These are phyloP conservation scores for Phlebiopsis gigantea DNA, from an alignment of 768 basidiomycete genomes.

Conservation along the genomic window DNA sequence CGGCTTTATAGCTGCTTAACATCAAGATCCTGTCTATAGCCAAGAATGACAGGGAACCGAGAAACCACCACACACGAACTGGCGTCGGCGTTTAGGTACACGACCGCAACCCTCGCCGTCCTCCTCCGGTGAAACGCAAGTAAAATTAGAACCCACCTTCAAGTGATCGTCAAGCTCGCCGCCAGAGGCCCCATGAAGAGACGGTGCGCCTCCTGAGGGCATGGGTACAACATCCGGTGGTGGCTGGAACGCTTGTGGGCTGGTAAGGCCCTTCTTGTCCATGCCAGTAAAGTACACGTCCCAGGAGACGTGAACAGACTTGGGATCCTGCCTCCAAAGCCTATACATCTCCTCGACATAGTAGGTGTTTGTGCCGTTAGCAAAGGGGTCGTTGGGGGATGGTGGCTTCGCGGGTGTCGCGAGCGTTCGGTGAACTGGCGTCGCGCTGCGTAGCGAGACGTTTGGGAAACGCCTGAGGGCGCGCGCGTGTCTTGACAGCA, in stretches of 20 bases:
- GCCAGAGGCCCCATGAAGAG: constrained; percentile 61
- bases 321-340: constrained; percentile 85
- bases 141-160: constrained; percentile 50
- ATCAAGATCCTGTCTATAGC: neutral
- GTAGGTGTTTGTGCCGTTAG: constrained; percentile 91
- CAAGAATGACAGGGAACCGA: neutral
- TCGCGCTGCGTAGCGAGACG: constrained; percentile 9
- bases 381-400: constrained; percentile 81
- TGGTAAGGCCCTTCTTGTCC: constrained; percentile 79
- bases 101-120: neutral
- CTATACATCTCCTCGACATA: constrained; percentile 98
- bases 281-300: constrained; percentile 89
- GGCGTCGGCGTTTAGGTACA: neutral
- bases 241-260: constrained; percentile 77
- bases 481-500: constrained; percentile 13
- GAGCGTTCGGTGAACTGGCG: constrained; percentile 28
- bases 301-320: constrained; percentile 93
- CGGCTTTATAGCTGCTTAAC: neutral
- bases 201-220: constrained; percentile 76
- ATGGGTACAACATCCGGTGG: constrained; percentile 63
- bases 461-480: constrained; percentile 14
- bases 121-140: neutral
- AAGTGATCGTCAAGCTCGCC: constrained; percentile 89
- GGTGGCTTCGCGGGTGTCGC: constrained; percentile 45
- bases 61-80: neutral